Conservation (phyloP, 768 basidiomycete genomes). For the Fomitopsis pulvina region DNA sequence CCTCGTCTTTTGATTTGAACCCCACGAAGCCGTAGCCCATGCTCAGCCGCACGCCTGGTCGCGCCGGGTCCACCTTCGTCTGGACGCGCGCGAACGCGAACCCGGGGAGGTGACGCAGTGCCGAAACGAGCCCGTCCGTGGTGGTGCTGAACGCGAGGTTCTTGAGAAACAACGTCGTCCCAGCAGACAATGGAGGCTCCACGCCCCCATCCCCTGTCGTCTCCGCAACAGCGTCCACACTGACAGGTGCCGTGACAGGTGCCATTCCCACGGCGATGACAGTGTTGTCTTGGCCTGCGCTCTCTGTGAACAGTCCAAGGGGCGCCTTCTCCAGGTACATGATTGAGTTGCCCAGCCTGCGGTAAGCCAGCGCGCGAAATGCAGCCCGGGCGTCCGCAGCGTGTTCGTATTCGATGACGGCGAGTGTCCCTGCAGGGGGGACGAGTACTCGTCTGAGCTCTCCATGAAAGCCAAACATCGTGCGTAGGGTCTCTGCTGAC, state of each 20-base stretch:
- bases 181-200: conserved; percentile 45
- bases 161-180: conserved; percentile 89
- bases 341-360: conserved; percentile 82
- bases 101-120: conserved; percentile 69
- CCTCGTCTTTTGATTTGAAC: conserved; percentile 70
- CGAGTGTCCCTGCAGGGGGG: conserved; percentile 90
- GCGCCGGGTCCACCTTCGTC: conserved; percentile 83
- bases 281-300: background rate
- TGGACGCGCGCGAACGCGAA: conserved; percentile 88
- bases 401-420: conserved; percentile 81
- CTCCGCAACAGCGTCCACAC: conserved; percentile 27
- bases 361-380: conserved; percentile 79
- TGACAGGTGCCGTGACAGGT: conserved; percentile 26
- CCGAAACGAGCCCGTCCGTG: conserved; percentile 56
- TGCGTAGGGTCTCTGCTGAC: conserved; percentile 62
- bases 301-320: conserved; percentile 66
- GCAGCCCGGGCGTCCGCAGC: conserved; percentile 65
- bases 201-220: conserved; percentile 22
- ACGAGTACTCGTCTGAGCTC: conserved; percentile 64
- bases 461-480: conserved; percentile 75
- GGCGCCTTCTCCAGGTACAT: conserved; percentile 94
- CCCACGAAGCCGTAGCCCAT: conserved; percentile 98
- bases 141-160: conserved; percentile 94
- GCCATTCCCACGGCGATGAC: conserved; percentile 6
- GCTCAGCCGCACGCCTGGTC: conserved; percentile 54